Conservation (phyloP, 805 yeast species). For the Komagataella populi region DNA sequence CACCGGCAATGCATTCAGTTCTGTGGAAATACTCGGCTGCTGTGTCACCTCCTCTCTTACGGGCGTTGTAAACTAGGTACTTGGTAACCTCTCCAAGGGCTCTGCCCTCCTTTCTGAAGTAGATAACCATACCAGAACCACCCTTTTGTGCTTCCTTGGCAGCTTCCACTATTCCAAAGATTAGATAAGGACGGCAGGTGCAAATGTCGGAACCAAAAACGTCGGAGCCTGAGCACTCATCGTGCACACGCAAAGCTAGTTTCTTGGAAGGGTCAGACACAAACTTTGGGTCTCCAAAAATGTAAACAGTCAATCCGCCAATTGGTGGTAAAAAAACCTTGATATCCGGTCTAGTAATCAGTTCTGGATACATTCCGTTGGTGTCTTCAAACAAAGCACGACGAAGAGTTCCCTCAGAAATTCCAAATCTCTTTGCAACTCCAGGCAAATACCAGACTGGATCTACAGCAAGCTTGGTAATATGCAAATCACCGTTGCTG, state of each 20-base stretch:
- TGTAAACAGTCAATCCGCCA: constrained; percentile 55
- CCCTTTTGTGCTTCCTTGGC: constrained; percentile 58
- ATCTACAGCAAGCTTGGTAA: constrained; percentile 53
- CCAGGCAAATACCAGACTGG: constrained; percentile 66
- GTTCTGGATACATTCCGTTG: constrained; percentile 60
- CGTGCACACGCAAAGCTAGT: constrained; percentile 50
- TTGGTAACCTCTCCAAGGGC: constrained; percentile 61
- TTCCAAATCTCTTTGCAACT: constrained; percentile 48
- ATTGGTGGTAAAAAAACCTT: constrained; percentile 57
- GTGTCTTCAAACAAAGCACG: constrained; percentile 54
- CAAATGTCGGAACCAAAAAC: constrained; percentile 59
- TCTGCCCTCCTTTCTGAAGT: constrained; percentile 60
- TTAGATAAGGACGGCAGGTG: constrained; percentile 56
- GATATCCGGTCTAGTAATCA: constrained; percentile 53
- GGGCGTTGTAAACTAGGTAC: constrained; percentile 55
- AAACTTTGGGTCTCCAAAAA: constrained; percentile 46
- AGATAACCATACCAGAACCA: constrained; percentile 50
- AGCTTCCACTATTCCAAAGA: constrained; percentile 55
- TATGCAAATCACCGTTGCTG: constrained; percentile 45
- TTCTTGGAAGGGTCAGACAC: constrained; percentile 36
- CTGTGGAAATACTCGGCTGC: constrained; percentile 58
- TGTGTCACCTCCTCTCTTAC: constrained; percentile 56
- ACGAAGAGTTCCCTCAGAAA: constrained; percentile 41
- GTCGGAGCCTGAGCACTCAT: constrained; percentile 60
- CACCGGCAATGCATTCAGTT: constrained; percentile 64